A percentile compares a stretch with the other conserved stretches of the same genome.
Conservation (phyloP, 2,329 filamentous ascomycete genomes). For the Talaromyces sp. region DNA sequence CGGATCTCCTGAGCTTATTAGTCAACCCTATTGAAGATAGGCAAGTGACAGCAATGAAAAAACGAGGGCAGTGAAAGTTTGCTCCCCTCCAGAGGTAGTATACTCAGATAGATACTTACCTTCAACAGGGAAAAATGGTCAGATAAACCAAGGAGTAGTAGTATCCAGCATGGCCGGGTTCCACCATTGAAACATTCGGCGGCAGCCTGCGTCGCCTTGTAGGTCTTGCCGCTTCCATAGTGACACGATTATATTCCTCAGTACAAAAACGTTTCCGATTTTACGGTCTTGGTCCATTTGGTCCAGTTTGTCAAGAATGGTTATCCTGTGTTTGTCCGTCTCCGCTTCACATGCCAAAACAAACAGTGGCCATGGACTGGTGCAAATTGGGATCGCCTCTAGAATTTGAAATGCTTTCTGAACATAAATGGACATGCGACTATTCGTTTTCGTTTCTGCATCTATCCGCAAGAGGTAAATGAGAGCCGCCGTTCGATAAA, state of each 20-base stretch:
- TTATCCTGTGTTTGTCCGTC: slow-evolving; percentile 2
- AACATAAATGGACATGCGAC: background rate
- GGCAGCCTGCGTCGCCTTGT: background rate
- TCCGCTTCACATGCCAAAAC: slow-evolving; percentile 4
- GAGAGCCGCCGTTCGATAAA: background rate
- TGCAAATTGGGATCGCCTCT: slow-evolving; percentile 1
- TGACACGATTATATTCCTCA: slow-evolving; percentile 2
- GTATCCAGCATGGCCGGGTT: background rate
- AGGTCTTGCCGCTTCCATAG: slow-evolving; percentile 5
- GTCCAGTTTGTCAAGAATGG: background rate
- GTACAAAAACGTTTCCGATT: slow-evolving; percentile 6
- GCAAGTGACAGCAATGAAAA: background rate
- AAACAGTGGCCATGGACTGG: slow-evolving; percentile 8
- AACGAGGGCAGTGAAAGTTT: background rate
- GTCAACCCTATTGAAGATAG: slow-evolving; percentile 4
- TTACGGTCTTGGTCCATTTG: slow-evolving; percentile 6
- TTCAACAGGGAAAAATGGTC: background rate
- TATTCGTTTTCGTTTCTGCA: background rate
- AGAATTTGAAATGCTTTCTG: slow-evolving; percentile 1
- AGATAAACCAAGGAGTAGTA: background rate
- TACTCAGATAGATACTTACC: no score
- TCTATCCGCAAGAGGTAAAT: background rate
- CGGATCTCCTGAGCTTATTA: slow-evolving; percentile 17
- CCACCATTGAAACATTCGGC: background rate
- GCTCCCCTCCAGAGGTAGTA: no score